Evolutionary conservation across 2,329 filamentous ascomycete genomes (phyloP), one percentile per base, ranked within the genome.

Genomic region (Fusarium secorum): DNA sequence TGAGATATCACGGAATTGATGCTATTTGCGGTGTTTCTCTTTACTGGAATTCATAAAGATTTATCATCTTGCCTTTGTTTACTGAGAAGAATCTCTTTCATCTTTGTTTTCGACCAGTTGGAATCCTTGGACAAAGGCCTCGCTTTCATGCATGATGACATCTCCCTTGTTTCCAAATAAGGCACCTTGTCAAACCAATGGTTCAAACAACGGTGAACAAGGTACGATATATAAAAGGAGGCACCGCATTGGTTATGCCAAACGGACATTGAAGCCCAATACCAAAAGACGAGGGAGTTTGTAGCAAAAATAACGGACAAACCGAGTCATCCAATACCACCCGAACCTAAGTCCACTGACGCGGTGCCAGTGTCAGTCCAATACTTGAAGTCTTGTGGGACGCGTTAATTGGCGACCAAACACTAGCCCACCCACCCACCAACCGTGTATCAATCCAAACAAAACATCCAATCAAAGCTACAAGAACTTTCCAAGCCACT

Each of bases 401-500:
- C 69, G 69, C 69, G 68, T 71, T 71, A 71, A 71, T 71, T 60
- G 56, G 64, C 52, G 63, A 53, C 55, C 53, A 56, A 45, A 36
- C 20, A 41, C 10, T 42, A 42, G 10, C 57, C 53, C 48, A 60
- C 64, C 64, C 55, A 56, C 60, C 64, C 41, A 53, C 55, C 68
- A 72, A 68, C 60, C 56, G 61, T 67, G 48, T 72, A 63, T 72
- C 69, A 49, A 70, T 51, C 39, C 59, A 53, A 41, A 22, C 44
- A 59, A 26, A 7, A 38, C 32, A 35, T 49, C 69, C 69, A 72
- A 72, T 72, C 65, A 71, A 41, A 45, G 32, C 30, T n/a, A 32
- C n/a, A 51, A 38, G 17, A 57, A 33, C 22, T 17, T 24, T 11
- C 18, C 41, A 72, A 71, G 69, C 69, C 69, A 71, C 69, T 35